phyloP scores from a whole-genome alignment of 148 eudicot genomes.

The Vaccinium corymbosum region DNA sequence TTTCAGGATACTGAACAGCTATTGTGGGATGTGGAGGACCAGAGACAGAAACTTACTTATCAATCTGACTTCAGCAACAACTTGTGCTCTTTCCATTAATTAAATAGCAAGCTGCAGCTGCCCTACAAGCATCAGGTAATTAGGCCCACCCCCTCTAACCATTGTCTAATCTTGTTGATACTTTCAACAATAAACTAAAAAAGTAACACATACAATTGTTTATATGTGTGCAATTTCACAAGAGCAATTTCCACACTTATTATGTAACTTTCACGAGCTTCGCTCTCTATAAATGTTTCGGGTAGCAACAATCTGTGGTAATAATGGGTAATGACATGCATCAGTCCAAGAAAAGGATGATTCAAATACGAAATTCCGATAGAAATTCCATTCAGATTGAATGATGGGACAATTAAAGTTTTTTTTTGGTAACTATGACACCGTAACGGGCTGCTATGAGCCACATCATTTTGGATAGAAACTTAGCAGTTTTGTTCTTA shows the following conservation, averaged over 20 bases:
- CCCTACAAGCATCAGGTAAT: constrained; percentile 24
- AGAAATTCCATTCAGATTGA: background rate
- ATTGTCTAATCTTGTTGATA: background rate
- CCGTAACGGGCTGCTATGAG: background rate
- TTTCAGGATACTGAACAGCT: constrained; percentile 36
- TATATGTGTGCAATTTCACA: background rate
- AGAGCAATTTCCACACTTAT: background rate
- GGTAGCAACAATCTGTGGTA: background rate
- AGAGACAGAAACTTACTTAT: constrained; percentile 29
- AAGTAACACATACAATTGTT: background rate
- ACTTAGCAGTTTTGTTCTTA: background rate
- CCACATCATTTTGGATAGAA: background rate
- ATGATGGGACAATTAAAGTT: background rate
- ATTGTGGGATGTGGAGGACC: constrained; percentile 35
- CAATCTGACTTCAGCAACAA: constrained; percentile 25
- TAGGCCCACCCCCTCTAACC: constrained; percentile 16
- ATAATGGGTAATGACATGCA: background rate
- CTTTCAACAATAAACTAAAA: background rate
- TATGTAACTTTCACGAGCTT: background rate
- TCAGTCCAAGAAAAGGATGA: background rate
- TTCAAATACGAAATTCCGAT: background rate
- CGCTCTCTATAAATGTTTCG: background rate
- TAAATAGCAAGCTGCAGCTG: constrained; percentile 14
- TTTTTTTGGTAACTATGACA: background rate
- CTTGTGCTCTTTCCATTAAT: constrained; percentile 31